phyloP scores from a whole-genome alignment of 768 basidiomycete species.

The Panaeolus cyanescens region DNA sequence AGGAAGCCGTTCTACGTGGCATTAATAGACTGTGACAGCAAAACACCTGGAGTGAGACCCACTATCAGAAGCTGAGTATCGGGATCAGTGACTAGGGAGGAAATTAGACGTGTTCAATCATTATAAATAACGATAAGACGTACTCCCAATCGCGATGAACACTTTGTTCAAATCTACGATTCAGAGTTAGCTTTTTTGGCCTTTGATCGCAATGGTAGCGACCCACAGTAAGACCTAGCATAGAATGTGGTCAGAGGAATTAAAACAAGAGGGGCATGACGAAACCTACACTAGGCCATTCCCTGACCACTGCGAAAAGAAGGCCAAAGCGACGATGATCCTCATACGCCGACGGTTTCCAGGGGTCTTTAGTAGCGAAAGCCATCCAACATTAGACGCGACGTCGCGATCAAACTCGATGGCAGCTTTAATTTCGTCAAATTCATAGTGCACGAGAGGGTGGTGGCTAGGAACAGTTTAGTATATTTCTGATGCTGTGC shows the following conservation, averaged over 20 bases:
- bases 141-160: constrained; percentile 49
- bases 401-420: constrained; percentile 44
- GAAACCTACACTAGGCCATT: constrained; percentile 47
- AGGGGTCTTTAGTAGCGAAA: constrained; percentile 42
- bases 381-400: constrained; percentile 45
- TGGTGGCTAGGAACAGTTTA: constrained; percentile 44
- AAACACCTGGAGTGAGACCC: constrained; percentile 11
- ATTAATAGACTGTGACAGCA: not conserved
- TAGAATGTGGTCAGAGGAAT: not conserved
- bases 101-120: not conserved
- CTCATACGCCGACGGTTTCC: constrained; percentile 58
- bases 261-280: constrained; percentile 17
- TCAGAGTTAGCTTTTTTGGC: not conserved
- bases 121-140: constrained; percentile 7
- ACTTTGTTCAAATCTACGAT: constrained; percentile 51
- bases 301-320: constrained; percentile 64
- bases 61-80: constrained; percentile 44
- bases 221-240: constrained; percentile 47
- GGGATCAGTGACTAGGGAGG: constrained; percentile 39
- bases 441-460: constrained; percentile 61
- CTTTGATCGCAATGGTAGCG: not conserved
- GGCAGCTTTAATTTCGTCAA: constrained; percentile 65
- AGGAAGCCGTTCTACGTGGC: constrained; percentile 48
- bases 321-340: constrained; percentile 57
- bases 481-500: too few relatives aligned